Base-by-base conservation (phyloP, 1,284 basidiomycete species). In the Hymenochaete sp. region DNA sequence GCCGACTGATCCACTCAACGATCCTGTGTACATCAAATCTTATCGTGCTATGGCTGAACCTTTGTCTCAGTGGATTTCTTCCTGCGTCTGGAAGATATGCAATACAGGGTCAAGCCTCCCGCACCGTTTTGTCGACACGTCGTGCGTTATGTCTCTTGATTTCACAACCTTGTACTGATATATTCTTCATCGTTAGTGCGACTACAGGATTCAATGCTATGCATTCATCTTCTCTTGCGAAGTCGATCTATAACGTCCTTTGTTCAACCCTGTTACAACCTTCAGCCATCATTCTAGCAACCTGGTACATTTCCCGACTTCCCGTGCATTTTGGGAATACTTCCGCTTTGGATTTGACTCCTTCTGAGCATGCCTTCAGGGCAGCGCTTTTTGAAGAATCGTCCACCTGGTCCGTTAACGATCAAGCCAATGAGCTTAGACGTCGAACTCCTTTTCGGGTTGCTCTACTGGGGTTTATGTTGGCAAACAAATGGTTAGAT, bases 401-500 rank as follows among this genome's bases (percentile, higher is more conserved):
- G 65, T 16, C 82, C 89, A 58, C 73, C 83, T 56, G 64, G 64
- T 29, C 74, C 78, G 42, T 63, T 89, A n/a, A 7, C 63, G 83
- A 18, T 75, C 72, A 46, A 74, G 75, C 51, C 61, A 61, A 11
- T 64, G 25, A 62, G 60, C n/a, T 60, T 66, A 21, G 73, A 77
- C 65, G 67, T 69, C 49, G 67, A 50, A 77, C 76, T 1, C 75
- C 79, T 9, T 87, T 86, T 60, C 75, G 81, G 42, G 63, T 88
- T 33, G 71, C 90, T 49, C 72, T 89, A 14, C 68, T 93, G n/a
- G 89, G 88, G 25, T 83, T 84, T 52, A 86, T 91, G 77, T 68
- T 92, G 31, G 83, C 89, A 18, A 92, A 92, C 63, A 93, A 93
- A 65, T 92, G 89, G 88, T 59, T 93, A 53, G 89, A 93, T 57